These are phyloP conservation scores for Rheum nobile DNA, from an alignment of 148 eudicot species.

Conservation along the genomic window DNA sequence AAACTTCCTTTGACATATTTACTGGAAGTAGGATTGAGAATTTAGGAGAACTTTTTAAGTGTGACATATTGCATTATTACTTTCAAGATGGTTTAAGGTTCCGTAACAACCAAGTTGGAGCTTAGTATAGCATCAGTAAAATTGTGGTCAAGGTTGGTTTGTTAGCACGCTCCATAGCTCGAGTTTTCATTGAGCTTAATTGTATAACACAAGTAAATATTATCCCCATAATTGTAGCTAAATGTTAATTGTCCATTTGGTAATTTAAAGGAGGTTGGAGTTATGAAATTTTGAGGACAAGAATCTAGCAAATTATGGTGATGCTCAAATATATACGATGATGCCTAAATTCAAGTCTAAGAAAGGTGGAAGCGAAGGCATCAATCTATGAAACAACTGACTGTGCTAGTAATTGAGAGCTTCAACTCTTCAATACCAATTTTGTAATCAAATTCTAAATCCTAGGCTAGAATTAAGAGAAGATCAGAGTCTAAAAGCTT, in stretches of 20 bases:
- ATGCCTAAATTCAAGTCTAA: neutral
- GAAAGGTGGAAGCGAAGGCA: neutral
- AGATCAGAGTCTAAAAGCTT: neutral
- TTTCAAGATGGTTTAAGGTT: neutral
- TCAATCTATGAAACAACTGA: neutral
- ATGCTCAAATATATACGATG: neutral
- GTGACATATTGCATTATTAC: neutral
- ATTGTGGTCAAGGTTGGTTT: neutral
- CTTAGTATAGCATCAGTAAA: neutral
- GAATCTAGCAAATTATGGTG: neutral
- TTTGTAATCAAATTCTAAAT: neutral
- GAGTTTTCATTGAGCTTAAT: neutral
- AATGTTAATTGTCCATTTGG: neutral
- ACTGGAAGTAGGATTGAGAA: neutral
- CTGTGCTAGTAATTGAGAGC: neutral
- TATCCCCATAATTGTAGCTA: neutral
- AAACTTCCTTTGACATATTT: neutral
- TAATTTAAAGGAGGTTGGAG: neutral
- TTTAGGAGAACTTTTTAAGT: neutral
- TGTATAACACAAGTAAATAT: neutral
- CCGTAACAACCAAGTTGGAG: neutral
- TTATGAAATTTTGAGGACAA: neutral
- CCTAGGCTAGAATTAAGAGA: neutral
- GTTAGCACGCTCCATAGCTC: neutral
- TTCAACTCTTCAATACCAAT: neutral